phyloP scores from a whole-genome alignment of 2,329 filamentous ascomycete genomes.

The Ophiostoma angusticollis region DNA sequence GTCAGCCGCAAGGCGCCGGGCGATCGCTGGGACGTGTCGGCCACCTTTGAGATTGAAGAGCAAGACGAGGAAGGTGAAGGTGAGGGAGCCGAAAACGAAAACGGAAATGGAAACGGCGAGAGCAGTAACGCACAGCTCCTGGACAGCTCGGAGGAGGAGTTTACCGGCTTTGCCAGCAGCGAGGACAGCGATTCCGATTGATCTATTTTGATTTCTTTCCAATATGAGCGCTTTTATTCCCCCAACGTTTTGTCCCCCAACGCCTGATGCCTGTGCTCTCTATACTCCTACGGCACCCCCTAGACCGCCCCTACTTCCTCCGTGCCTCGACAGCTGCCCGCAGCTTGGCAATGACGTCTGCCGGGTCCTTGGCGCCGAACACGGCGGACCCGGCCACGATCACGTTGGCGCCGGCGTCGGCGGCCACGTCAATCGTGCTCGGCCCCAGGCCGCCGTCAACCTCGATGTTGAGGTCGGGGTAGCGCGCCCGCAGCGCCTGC shows the following conservation, averaged over 20 bases:
- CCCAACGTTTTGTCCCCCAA: too few species aligned
- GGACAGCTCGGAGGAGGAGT: constrained; percentile 41
- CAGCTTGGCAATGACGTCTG: constrained; percentile 72
- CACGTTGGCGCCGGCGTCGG: constrained; percentile 91
- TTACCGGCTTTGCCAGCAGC: constrained; percentile 41
- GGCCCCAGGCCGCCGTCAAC: constrained; percentile 82
- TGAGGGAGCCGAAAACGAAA: constrained; percentile 36
- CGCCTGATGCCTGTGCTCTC: too few species aligned
- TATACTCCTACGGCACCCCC: too few species aligned
- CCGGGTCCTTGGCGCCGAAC: constrained; percentile 81
- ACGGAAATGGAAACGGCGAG: constrained; percentile 21
- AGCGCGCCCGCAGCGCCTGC: constrained; percentile 63
- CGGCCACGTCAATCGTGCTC: constrained; percentile 83
- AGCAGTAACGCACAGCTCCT: constrained; percentile 18
- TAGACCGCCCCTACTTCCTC: constrained; percentile 28
- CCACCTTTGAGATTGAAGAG: constrained; percentile 59
- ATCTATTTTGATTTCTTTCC: too few species aligned
- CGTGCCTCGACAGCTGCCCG: constrained; percentile 63
- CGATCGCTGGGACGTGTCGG: constrained; percentile 85
- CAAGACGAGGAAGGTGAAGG: constrained; percentile 30
- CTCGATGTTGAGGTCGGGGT: constrained; percentile 91
- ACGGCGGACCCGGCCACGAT: constrained; percentile 96
- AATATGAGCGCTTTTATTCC: too few species aligned
- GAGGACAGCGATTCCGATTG: constrained; percentile 27
- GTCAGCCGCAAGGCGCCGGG: constrained; percentile 71